Evolutionary conservation across 441 rosid species (phyloP), one percentile per base, ranked within the genome.

Genomic region (Erysimum cheiri): DNA sequence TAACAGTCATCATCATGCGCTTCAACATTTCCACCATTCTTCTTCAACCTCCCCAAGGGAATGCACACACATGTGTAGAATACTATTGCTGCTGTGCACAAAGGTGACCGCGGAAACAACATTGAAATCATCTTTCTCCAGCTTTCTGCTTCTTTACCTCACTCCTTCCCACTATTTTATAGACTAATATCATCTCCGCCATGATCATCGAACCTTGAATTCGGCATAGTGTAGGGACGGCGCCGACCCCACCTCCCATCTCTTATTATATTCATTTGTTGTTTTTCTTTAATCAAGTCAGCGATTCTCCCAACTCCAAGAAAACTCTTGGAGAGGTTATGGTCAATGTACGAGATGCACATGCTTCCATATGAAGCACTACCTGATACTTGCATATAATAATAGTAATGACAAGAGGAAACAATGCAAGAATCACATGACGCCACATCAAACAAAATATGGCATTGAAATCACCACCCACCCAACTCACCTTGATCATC

Each of bases 31-130:
- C 41, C 60, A 60, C 54, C 37, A 36, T 60, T 44, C 54, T 53
- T 47, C 31, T 28, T 50, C 56, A 49, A 54, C 17, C 72, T 78
- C 64, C 73, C 62, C 11, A 78, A 73, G 4, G 89, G 90, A 59
- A 85, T 78, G 71, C 85, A 72, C 9, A 87, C 71, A 65, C 80
- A 80, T 15, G 85, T 83, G 84, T 76, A 84, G 80, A 89, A 84
- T 35, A 84, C 64, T 53, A 89, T 36, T 52, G 81, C 78, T 7
- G 79, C 84, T 54, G 72, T 81, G 81, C 73, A 77, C 50, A 85
- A 67, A n/a, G 80, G 60, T 8, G 87, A 80, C 64, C 78, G 71
- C 3, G 82, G 73, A 68, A 77, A 73, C 60, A 84, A 48, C 60
- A 80, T 11, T 68, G 78, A 78, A 33, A 84, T 81, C 89, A 86